Base-by-base conservation (phyloP, 2,329 filamentous ascomycete species). In the Talaromyces sp. region DNA sequence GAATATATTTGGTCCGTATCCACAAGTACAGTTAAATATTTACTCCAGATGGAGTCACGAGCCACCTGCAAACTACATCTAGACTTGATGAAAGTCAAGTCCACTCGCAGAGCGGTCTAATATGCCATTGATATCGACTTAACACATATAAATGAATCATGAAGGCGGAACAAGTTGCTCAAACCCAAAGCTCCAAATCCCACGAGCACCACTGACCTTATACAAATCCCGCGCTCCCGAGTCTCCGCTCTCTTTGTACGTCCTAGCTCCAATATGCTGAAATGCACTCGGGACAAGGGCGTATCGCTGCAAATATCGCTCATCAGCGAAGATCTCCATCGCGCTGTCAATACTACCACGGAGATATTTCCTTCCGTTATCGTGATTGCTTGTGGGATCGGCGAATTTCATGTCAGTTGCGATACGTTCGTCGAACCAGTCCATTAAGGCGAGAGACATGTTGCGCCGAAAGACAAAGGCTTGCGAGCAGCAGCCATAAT, bases 401-500 rank as follows among this genome's bases (percentile, higher is more conserved):
- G 31, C 13, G 10, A 31, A n/a, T 16, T 37, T 33, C 13, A 19
- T 19, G 10, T 58, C 19, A 13, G 56, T 14, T 6, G 35, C 33
- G 19, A 43, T 58, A 7, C 35, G 22, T 47, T 73, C 70, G 60
- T 73, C 73, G 65, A 75, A 76, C 61, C 74, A 77, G 1, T 72
- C 63, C 19, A 78, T 35, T 1, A 76, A 65, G 11, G 72, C 68
- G 9, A 64, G 65, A 2, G 73, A 67, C 48, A 72, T 68, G 0
- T 63, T 62, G n/a, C 75, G 76, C 2, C 78, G 79, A 60, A 81
- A 82, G 39, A 82, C 75, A 6, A 81, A 74, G 1, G 72, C 80
- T 70, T 83, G 80, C 1, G 76, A 76, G 66, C 80, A 82, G 69
- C 79, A 82, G 16, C 79, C 80, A 62, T 74, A 81, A 9, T 73